These are phyloP conservation scores for Scedosporium minutisporum DNA, from an alignment of 2,329 filamentous ascomycete species.

Conservation along the genomic window DNA sequence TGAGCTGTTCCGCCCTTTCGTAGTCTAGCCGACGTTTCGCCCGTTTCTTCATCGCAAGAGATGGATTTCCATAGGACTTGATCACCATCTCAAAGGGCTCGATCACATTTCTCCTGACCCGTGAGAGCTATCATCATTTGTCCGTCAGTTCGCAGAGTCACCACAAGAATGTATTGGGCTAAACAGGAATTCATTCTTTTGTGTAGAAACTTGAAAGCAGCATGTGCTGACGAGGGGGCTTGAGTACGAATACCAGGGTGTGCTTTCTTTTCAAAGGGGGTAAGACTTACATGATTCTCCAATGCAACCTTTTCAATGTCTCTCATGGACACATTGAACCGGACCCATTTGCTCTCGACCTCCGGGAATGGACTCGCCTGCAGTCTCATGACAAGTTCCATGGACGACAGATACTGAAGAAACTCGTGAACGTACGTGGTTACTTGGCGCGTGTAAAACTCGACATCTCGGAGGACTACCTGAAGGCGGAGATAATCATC, in stretches of 20 bases:
- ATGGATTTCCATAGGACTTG: conserved; percentile 72
- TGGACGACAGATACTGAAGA: conserved; percentile 67
- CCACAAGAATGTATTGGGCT: too few species aligned
- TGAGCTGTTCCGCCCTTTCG: conserved; percentile 68
- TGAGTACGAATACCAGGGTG: neutral
- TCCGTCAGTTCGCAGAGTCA: neutral
- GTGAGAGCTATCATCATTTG: conserved; percentile 33
- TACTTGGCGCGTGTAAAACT: conserved; percentile 78
- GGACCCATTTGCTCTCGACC: conserved; percentile 87
- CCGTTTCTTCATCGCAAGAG: conserved; percentile 85
- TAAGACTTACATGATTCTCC: conserved; percentile 64
- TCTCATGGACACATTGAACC: conserved; percentile 76
- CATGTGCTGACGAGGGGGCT: too few species aligned
- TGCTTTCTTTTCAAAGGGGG: neutral
- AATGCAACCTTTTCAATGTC: conserved; percentile 77
- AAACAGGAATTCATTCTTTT: too few species aligned
- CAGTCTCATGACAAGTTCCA: conserved; percentile 70
- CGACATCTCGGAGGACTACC: conserved; percentile 86
- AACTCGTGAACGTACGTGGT: conserved; percentile 74
- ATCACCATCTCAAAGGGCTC: conserved; percentile 73
- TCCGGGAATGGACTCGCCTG: conserved; percentile 69
- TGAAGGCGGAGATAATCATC: conserved; percentile 89
- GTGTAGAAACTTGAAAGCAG: conserved; percentile 14
- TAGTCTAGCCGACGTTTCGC: conserved; percentile 88
- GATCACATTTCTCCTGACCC: conserved; percentile 74